Conservation (phyloP, 257 asterid species). For the Solanum medicagineum region DNA sequence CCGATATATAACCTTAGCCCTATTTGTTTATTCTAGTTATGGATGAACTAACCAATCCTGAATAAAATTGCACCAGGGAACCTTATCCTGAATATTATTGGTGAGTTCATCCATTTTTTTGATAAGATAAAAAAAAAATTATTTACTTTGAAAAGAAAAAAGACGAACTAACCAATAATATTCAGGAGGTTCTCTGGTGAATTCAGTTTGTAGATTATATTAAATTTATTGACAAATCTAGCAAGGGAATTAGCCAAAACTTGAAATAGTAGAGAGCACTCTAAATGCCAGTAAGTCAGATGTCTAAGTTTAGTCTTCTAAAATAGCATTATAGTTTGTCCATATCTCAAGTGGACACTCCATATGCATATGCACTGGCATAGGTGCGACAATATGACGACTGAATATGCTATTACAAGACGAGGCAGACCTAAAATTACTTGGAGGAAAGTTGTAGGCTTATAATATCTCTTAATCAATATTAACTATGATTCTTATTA, state of each 20-base stretch:
- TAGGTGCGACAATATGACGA: neutral
- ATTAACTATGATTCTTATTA: neutral
- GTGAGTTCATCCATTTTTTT: too few species aligned
- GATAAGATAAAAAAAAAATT: too few species aligned
- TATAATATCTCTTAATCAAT: neutral
- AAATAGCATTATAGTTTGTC: neutral
- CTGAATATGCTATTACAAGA: neutral
- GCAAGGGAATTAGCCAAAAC: neutral
- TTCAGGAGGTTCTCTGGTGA: neutral
- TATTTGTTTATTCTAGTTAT: neutral
- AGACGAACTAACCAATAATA: too few species aligned
- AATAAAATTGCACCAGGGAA: too few species aligned
- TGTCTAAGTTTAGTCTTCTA: neutral
- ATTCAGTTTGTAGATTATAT: neutral
- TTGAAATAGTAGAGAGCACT: neutral
- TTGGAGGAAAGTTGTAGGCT: neutral
- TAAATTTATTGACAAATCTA: neutral
- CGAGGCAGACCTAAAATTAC: neutral
- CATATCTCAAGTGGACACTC: neutral
- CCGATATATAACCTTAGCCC: neutral
- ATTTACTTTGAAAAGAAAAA: too few species aligned
- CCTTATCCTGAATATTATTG: too few species aligned
- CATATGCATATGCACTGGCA: neutral
- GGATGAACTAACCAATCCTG: too few species aligned
- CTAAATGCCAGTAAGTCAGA: neutral